phyloP scores from a whole-genome alignment of 495 filamentous ascomycete genomes.

The Hypoxylon crocopeplum region DNA sequence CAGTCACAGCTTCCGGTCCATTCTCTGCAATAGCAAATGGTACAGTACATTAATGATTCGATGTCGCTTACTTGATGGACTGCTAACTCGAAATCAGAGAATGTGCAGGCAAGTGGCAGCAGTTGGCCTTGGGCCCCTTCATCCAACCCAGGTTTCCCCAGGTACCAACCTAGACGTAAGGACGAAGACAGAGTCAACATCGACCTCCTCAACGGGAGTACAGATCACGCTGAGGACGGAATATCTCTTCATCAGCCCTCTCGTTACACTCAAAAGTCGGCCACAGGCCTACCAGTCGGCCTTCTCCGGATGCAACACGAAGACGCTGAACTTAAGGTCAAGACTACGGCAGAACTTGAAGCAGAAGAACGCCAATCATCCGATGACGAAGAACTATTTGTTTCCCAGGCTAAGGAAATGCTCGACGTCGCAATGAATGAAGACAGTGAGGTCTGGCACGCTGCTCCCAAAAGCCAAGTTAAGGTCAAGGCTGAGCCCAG shows the following conservation, averaged over 20 bases:
- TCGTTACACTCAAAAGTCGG: slow-evolving; percentile 41
- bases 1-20: slow-evolving; percentile 46
- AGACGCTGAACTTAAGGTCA: slow-evolving; percentile 57
- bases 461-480: slow-evolving; percentile 36
- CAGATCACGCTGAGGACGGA: slow-evolving; percentile 41
- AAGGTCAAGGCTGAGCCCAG: slow-evolving; percentile 45
- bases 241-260: slow-evolving; percentile 22
- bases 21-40: slow-evolving; percentile 46
- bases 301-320: slow-evolving; percentile 61
- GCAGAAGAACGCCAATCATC: slow-evolving; percentile 45
- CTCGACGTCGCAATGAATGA: slow-evolving; percentile 45
- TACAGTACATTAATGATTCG: slow-evolving; percentile 23
- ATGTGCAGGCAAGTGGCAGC: slow-evolving; percentile 42
- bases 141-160: slow-evolving; percentile 21
- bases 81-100: slow-evolving; percentile 30
- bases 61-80: not conserved
- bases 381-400: slow-evolving; percentile 55
- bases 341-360: slow-evolving; percentile 60
- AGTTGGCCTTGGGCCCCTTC: slow-evolving; percentile 43
- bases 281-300: slow-evolving; percentile 54
- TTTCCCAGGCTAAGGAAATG: slow-evolving; percentile 40
- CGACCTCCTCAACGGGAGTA: slow-evolving; percentile 47
- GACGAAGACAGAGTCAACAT: slow-evolving; percentile 49
- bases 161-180: slow-evolving; percentile 37
- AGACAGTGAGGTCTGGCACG: slow-evolving; percentile 43